phyloP scores from a whole-genome alignment of 2,329 filamentous ascomycete species.

The Cordyceps farinosa region DNA sequence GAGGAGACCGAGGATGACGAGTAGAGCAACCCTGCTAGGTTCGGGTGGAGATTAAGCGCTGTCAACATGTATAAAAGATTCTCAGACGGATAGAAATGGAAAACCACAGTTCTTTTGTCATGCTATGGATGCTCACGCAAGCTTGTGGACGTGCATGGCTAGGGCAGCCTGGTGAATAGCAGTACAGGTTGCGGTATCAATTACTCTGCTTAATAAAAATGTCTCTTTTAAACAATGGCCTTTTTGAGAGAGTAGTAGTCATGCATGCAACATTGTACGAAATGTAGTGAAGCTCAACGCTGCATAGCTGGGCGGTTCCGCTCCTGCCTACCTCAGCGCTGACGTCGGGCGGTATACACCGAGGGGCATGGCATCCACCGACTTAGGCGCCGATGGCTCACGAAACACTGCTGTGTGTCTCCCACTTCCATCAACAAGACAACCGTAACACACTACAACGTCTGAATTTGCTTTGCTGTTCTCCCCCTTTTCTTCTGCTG shows the following conservation, averaged over 20 bases:
- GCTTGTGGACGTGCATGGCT: neutral
- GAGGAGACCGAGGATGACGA: slow-evolving; percentile 66
- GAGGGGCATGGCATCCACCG: slow-evolving; percentile 16
- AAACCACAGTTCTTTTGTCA: slow-evolving; percentile 11
- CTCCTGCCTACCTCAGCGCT: slow-evolving; percentile 7
- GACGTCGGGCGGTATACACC: slow-evolving; percentile 4
- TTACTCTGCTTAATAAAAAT: neutral
- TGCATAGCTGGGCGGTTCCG: neutral
- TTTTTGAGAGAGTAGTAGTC: too few relatives aligned
- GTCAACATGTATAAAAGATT: slow-evolving; percentile 23
- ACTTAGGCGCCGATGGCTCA: neutral
- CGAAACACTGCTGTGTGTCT: slow-evolving; percentile 4
- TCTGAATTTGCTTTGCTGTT: neutral
- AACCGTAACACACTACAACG: neutral
- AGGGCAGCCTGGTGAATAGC: neutral
- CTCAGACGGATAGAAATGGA: slow-evolving; percentile 16
- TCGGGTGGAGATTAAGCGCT: slow-evolving; percentile 17
- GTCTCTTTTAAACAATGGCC: too few relatives aligned
- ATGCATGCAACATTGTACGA: neutral
- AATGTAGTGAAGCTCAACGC: neutral
- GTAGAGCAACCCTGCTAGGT: slow-evolving; percentile 31
- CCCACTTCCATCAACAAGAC: slow-evolving; percentile 8
- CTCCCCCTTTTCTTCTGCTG: neutral
- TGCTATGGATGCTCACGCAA: neutral
- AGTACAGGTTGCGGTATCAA: neutral